Percentiles rank a stretch among this genome's conserved stretches.
These are phyloP conservation scores for Vigna hirtella DNA, from an alignment of 306 rosid genomes.

Conservation along the genomic window DNA sequence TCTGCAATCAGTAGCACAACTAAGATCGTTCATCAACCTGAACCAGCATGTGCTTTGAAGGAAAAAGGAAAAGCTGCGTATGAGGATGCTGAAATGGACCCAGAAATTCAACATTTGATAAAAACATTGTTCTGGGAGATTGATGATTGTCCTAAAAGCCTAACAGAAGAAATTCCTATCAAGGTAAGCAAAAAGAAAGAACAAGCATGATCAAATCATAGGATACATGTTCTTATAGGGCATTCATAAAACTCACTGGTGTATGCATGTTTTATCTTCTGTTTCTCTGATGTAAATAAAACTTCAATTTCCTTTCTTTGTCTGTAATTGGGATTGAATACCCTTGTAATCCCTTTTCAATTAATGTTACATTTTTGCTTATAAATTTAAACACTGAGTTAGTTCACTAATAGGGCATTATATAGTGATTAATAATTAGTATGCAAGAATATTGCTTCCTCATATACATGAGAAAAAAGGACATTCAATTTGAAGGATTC, in stretches of 20 bases:
- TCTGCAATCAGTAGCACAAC: background rate
- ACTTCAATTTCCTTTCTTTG: too few relatives aligned
- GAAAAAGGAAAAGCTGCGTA: background rate
- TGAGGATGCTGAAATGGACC: conserved; percentile 16
- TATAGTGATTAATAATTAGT: too few relatives aligned
- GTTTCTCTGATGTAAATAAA: too few relatives aligned
- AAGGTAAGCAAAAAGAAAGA: background rate
- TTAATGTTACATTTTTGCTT: background rate
- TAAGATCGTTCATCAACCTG: background rate
- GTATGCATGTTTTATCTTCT: too few relatives aligned
- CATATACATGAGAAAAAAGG: too few relatives aligned
- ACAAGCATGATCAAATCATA: too few relatives aligned
- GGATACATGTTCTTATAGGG: background rate
- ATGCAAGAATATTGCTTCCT: too few relatives aligned
- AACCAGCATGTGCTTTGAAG: background rate
- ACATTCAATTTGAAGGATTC: too few relatives aligned
- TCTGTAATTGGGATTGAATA: too few relatives aligned
- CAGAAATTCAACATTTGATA: conserved; percentile 13
- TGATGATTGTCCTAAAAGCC: background rate
- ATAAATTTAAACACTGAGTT: too few relatives aligned
- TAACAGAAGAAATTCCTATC: background rate
- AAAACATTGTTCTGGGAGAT: conserved; percentile 10
- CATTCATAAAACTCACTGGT: background rate
- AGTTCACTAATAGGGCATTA: background rate
- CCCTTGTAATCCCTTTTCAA: too few relatives aligned